Base-by-base conservation (phyloP, 305 asterid genomes). In the Coffea humblotiana region DNA sequence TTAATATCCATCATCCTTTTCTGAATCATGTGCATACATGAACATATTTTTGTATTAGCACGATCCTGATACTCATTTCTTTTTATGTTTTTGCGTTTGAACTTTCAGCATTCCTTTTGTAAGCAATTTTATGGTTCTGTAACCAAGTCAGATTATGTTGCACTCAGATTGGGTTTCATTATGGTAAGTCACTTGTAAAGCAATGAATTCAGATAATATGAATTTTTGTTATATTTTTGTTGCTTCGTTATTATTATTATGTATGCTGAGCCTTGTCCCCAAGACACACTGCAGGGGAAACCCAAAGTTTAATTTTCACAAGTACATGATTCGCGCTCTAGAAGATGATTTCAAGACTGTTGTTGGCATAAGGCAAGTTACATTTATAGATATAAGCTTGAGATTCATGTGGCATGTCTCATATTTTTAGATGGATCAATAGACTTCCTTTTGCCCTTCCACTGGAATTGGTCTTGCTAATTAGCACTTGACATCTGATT, bases 61-160 rank as follows among this genome's bases (percentile, higher is more conserved):
- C 52, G 64, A 23, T 11, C 25, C 61, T 65, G 40, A 70, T 69
- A 71, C 64, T 81, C 16, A 8, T 45, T 71, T 78, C 73, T 45
- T 66, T 66, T 81, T 79, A 68, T 77, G 10, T 74, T 51, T 84
- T 83, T 45, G 29, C 56, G 54, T 35, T 23, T 47, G 58, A 73
- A 15, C 78, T 85, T 89, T 87, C 97, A 96, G 98, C 92, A 94
- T 15, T 87, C 94, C 47, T 96, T 96, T 86, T 84, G 88, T 45
- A 96, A 96, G 90, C 99, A 96, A 84, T 94, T 96, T 82, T 91
- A 90, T 86, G 98, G 91, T 71, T 96, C 98, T 67, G 98, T 96
- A 77, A 96, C 97, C 79, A 93, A 91, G 83, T 83, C 97, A 60
- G 99, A 96, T 88, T 96, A 94, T 87, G 83, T 82, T 67, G 95